phyloP scores from a whole-genome alignment of 1,139 yeast genomes.

The Saccharomycopsis crataegensis region DNA sequence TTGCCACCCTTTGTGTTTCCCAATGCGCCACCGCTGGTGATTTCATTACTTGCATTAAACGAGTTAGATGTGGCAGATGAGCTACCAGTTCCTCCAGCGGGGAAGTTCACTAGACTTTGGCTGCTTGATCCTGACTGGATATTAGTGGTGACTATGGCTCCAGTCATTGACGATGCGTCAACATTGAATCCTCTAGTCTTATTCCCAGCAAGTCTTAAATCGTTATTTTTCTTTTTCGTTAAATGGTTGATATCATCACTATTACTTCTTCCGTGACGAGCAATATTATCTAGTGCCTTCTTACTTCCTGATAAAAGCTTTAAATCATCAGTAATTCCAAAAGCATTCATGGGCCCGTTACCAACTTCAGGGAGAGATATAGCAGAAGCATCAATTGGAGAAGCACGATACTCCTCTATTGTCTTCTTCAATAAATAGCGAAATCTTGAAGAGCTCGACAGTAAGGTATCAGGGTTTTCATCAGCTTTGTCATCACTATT shows the following conservation, averaged over 20 bases:
- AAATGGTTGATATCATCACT: constrained; percentile 14
- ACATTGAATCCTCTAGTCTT: neutral
- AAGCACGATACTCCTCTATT: neutral
- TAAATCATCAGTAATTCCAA: constrained; percentile 13
- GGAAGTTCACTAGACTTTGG: too few relatives aligned
- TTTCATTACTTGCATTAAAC: too few relatives aligned
- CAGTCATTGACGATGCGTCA: neutral
- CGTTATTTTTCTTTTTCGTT: neutral
- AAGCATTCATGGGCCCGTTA: neutral
- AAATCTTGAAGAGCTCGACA: constrained; percentile 15
- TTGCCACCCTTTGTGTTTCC: neutral
- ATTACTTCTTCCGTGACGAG: constrained; percentile 16
- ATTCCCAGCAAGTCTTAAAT: neutral
- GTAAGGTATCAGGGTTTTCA: neutral
- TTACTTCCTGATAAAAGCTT: constrained; percentile 4
- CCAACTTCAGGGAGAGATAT: too few relatives aligned
- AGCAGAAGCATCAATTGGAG: too few relatives aligned
- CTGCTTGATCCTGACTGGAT: neutral
- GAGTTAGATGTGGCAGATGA: too few relatives aligned
- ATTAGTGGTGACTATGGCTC: neutral
- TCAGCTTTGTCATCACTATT: neutral
- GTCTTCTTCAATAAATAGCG: constrained; percentile 16
- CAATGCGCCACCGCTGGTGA: too few relatives aligned
- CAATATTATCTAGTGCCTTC: neutral
- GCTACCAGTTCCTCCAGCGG: too few relatives aligned